These are phyloP conservation scores for Hura crepitans DNA, from an alignment of 441 rosid species.

Conservation along the genomic window DNA sequence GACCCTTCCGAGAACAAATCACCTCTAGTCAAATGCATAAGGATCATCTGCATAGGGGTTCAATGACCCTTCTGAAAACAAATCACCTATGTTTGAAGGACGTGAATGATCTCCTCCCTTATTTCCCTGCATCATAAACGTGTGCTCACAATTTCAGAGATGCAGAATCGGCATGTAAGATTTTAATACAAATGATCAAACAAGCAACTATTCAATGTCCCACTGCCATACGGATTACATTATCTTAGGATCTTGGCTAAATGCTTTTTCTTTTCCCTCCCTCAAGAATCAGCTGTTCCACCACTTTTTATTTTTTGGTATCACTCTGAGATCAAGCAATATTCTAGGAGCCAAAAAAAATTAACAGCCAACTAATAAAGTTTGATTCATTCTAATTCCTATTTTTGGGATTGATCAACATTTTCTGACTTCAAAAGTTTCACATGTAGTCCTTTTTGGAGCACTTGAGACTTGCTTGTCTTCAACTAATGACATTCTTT, in stretches of 20 bases:
- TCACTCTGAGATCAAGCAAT: constrained; percentile 1
- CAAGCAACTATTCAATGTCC: neutral
- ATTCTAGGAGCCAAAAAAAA: neutral
- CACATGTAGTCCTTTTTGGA: neutral
- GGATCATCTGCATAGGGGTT: constrained; percentile 87
- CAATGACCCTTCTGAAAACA: constrained; percentile 88
- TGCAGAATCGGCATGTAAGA: constrained; percentile 10
- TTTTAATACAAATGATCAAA: neutral
- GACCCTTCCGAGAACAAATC: constrained; percentile 41
- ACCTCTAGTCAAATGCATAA: constrained; percentile 82
- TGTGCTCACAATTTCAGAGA: constrained; percentile 4
- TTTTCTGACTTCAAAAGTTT: neutral
- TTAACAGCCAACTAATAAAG: neutral
- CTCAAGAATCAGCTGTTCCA: neutral
- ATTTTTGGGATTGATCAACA: neutral
- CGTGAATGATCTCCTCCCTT: constrained; percentile 34
- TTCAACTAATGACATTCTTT: neutral
- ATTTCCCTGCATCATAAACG: constrained; percentile 38
- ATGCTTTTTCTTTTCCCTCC: neutral
- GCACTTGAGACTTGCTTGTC: constrained; percentile 3
- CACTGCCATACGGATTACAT: neutral
- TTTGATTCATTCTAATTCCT: neutral
- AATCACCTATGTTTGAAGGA: constrained; percentile 76
- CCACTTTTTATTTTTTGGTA: neutral
- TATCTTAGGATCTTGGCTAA: neutral